Base-by-base conservation (phyloP, 164 flowering plant genomes). In the Hamamelis virginiana region DNA sequence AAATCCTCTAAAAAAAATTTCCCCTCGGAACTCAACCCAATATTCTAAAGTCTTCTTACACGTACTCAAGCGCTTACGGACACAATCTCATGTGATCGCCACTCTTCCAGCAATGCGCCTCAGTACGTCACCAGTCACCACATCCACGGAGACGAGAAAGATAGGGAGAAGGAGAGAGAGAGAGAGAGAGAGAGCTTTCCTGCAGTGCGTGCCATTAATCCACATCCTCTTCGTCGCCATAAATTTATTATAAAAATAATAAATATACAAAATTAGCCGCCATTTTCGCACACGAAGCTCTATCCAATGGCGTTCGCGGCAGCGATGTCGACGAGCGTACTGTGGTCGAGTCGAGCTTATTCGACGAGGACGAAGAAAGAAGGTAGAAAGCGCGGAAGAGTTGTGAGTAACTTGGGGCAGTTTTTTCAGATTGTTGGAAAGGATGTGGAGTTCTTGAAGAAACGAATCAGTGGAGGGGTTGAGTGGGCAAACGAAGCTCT, bases 401-500 rank as follows among this genome's bases (percentile, higher is more conserved):
- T 23, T 21, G 1, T 70, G 28, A 82, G 80, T 15, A 76, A 77
- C 41, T 79, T 83, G 65, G 60, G 80, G 22, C 83, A 83, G 59
- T 81, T 91, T 44, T 78, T 76, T 8, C 76, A 84, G 53, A 86
- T 81, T 44, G 81, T 91, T n/a, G 75, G 82, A n/a, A 85, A 85
- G 64, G 98, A 94, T 75, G 51, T 80, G 52, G 83, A 83, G 64
- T 90, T 83, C 69, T 15, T 91, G 57, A 86, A 78, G 81, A 70
- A 70, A 57, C 76, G 83, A 6, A 47, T 85, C 0, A 53, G 74
- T n/a, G 70, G 66, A 66, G 89, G 90, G 5, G 6, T 89, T 48
- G 73, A 78, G 52, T 87, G 89, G 92, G 89, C 89, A 1, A 86
- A 80, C 41, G 72, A 74, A 48, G 71, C 91, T 9, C 69, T 85